Conservation (phyloP, 2,329 filamentous ascomycete species). For the Pseudogymnoascus sp. region DNA sequence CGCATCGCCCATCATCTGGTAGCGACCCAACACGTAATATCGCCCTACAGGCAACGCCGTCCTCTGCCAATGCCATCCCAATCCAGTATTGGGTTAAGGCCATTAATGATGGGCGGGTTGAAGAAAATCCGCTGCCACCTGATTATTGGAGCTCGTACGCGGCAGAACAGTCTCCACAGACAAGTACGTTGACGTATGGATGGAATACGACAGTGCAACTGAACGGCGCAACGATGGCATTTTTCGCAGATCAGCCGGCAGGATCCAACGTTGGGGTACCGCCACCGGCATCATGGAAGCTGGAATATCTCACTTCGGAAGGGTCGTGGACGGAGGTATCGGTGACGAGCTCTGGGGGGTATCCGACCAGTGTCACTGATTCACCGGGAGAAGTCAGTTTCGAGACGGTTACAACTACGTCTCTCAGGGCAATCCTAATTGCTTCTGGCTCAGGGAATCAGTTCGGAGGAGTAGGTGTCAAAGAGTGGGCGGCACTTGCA, state of each 20-base stretch:
- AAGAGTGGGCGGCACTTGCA: slow-evolving; percentile 16
- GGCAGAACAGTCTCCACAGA: slow-evolving; percentile 27
- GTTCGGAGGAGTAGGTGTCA: not conserved
- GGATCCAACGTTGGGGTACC: not conserved
- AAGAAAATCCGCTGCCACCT: slow-evolving; percentile 29
- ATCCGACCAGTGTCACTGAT: slow-evolving; percentile 25
- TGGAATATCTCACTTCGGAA: not conserved
- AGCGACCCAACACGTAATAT: slow-evolving; percentile 29
- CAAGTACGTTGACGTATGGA: slow-evolving; percentile 28
- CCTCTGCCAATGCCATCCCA: slow-evolving; percentile 24
- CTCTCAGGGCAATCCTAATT: not conserved
- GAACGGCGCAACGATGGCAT: not conserved
- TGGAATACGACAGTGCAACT: slow-evolving; percentile 21
- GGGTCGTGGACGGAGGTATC: slow-evolving; percentile 19
- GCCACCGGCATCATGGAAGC: not conserved
- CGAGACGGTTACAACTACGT: slow-evolving; percentile 23
- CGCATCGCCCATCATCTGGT: slow-evolving; percentile 20
- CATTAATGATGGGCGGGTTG: slow-evolving; percentile 30
- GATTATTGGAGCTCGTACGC: slow-evolving; percentile 34
- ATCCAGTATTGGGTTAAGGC: slow-evolving; percentile 34
- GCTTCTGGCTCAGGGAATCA: not conserved
- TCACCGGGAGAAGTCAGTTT: slow-evolving; percentile 27
- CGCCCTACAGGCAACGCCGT: slow-evolving; percentile 24
- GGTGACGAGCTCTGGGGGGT: slow-evolving; percentile 21
- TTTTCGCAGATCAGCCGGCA: not conserved